Evolutionary conservation across 352 stramenopile species (phyloP), one percentile per base, ranked within the genome.

Genomic region (Globisporangium paroecandrum): DNA sequence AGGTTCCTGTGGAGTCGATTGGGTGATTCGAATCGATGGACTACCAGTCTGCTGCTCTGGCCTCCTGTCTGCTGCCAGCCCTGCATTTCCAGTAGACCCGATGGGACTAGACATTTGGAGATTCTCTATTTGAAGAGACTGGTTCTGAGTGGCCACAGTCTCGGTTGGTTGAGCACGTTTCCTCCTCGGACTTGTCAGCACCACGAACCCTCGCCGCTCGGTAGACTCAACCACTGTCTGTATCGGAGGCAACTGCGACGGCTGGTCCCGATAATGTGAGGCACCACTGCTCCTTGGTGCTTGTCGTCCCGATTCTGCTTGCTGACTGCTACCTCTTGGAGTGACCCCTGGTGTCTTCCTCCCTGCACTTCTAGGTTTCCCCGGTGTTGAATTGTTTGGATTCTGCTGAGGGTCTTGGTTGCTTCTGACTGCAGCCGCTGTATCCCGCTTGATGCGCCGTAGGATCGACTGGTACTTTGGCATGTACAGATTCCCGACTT

Each of bases 401-500:
- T 4, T 59, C 9, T 7, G 54, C 54, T 61, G 56, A 2, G 20
- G 18, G 1, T 61, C 29, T 27, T 9, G 56, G 7, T 8, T 47
- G 20, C 4, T 61, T 61, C 29, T 41, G 27, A 8, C 1, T 47
- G 29, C 20, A 61, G 25, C 12, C 20, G 43, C 25, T 24, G 27
- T 47, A 12, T 64, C 58, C 49, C 25, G 49, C 64, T 69, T 57
- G 47, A 81, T 75, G 12, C 77, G 73, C 3, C 81, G 78, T 32
- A 89, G 51, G 15, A 89, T 66, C 0, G 79, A 83, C 0, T 81
- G 71, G 62, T 92, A 94, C 47, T 81, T 85, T 24, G 85, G 85
- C 83, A 94, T 94, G 20, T 78, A 70, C 13, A 92, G 65, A 18
- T 65, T 78, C 13, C 74, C 79, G 34, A 92, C 73, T 51, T 92